Base-by-base conservation (phyloP, 2,329 filamentous ascomycete species). In the Hymenotorrendiella dingleyae region DNA sequence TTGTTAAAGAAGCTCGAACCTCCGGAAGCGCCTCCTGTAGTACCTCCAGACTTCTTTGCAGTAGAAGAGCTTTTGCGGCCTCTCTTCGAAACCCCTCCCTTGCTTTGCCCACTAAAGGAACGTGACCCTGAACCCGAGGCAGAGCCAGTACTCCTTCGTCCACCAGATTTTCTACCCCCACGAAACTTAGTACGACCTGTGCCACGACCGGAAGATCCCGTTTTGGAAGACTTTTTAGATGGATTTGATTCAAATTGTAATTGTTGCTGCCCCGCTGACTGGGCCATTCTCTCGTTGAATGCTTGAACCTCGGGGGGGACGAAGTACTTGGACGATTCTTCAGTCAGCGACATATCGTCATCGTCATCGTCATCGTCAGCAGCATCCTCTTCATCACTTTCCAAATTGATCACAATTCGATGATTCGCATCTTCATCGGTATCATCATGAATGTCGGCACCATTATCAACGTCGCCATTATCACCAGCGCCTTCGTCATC, bases 391-490 rank as follows among this genome's bases (percentile, higher is more conserved):
- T 55, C 53, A 27, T 58, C 53, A 24, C 46, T 65, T 47, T 78
- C 70, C 19, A 82, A 64, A 49, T 81, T 73, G 21, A 81, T 75
- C 21, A 79, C 61, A 17, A 72, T 69, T 21, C 61, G 56, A 34
- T 61, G 60, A 40, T 60, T 62, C 7, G 47, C 45, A 40, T 63
- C 59, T 9, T 56, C 49, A 32, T 55, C 52, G 32, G 36, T 35
- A 26, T 57, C 48, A 33, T 61, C 52, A 24, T 49, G 34, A 11
- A 36, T 28, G 6, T 44, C 36, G 66, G 73, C 73, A n/a, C n/a
- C n/a, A n/a, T n/a, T n/a, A n/a, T n/a, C n/a, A n/a, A n/a, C n/a
- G n/a, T n/a, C n/a, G n/a, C n/a, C n/a, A n/a, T n/a, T n/a, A n/a
- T n/a, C n/a, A n/a, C n/a, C n/a, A n/a, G n/a, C n/a, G n/a, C n/a